Conservation (phyloP, 1,284 basidiomycete species). For the Trametes pubescens region DNA sequence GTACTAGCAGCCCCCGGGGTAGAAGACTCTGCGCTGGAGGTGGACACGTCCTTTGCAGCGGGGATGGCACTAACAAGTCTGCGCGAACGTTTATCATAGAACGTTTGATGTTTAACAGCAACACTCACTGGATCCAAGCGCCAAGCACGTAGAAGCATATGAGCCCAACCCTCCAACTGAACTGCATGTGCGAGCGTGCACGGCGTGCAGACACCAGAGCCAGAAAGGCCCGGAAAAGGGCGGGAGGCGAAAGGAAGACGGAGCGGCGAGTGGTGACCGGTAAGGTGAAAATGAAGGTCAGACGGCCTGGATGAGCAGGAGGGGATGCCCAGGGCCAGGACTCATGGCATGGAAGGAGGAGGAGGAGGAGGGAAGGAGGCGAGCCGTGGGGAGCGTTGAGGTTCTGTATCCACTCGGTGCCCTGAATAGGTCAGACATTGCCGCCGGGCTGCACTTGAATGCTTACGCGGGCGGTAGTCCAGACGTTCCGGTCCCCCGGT, state of each 20-base stretch:
- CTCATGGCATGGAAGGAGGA: constrained; percentile 32
- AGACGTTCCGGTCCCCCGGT: neutral
- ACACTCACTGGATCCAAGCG: constrained; percentile 23
- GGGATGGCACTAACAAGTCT: constrained; percentile 27
- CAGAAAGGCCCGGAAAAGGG: constrained; percentile 4
- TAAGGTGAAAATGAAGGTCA: constrained; percentile 4
- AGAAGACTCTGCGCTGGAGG: neutral
- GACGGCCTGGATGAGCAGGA: constrained; percentile 14
- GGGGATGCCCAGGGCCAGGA: constrained; percentile 22
- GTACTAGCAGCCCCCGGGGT: neutral
- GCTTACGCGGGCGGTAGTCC: neutral
- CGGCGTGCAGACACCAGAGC: constrained; percentile 20
- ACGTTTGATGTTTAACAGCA: neutral
- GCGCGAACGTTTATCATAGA: neutral
- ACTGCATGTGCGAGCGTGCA: constrained; percentile 31
- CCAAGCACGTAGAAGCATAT: constrained; percentile 19
- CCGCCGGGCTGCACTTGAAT: constrained; percentile 16
- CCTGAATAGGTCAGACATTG: constrained; percentile 4
- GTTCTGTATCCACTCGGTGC: constrained; percentile 7
- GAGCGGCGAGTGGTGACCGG: neutral
- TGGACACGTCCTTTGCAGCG: constrained; percentile 15
- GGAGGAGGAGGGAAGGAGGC: neutral
- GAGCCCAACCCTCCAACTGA: constrained; percentile 22
- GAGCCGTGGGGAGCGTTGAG: neutral
- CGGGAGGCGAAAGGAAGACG: constrained; percentile 4